Conservation (phyloP, 225 moss, liverwort and hornwort species). For the Polytrichum commune region DNA sequence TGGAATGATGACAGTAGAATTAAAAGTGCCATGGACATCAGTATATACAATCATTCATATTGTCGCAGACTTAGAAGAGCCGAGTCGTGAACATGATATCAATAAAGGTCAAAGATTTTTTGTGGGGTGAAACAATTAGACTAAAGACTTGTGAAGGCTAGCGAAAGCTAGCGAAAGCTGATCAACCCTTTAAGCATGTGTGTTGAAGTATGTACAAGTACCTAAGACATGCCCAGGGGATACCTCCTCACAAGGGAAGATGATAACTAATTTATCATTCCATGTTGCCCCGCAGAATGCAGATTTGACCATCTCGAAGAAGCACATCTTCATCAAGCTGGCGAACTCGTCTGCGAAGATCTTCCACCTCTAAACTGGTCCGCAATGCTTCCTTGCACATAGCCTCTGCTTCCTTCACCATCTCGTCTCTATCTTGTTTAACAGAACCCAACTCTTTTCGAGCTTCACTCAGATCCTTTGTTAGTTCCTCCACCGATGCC, state of each 20-base stretch:
- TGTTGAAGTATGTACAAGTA: constrained; percentile 48
- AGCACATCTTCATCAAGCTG: constrained; percentile 67
- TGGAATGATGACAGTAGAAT: no score
- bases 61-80: no score
- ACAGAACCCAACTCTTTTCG: constrained; percentile 29
- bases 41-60: no score
- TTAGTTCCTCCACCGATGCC: constrained; percentile 23
- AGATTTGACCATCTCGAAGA: constrained; percentile 61
- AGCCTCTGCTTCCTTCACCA: constrained; percentile 54
- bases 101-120: constrained; percentile 11
- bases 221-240: constrained; percentile 1
- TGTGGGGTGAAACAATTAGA: constrained; percentile 14
- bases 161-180: constrained; percentile 7
- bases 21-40: no score
- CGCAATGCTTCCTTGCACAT: constrained; percentile 62
- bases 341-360: constrained; percentile 54
- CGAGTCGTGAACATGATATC: constrained; percentile 7
- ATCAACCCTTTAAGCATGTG: constrained; percentile 21
- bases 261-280: constrained; percentile 37
- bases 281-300: constrained; percentile 55
- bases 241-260: constrained; percentile 5
- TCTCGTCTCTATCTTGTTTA: constrained; percentile 49
- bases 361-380: constrained; percentile 56
- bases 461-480: constrained; percentile 29
- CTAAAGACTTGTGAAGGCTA: background rate